phyloP scores from a whole-genome alignment of 1,139 yeast species.

The Debaryomyces fabryi region DNA sequence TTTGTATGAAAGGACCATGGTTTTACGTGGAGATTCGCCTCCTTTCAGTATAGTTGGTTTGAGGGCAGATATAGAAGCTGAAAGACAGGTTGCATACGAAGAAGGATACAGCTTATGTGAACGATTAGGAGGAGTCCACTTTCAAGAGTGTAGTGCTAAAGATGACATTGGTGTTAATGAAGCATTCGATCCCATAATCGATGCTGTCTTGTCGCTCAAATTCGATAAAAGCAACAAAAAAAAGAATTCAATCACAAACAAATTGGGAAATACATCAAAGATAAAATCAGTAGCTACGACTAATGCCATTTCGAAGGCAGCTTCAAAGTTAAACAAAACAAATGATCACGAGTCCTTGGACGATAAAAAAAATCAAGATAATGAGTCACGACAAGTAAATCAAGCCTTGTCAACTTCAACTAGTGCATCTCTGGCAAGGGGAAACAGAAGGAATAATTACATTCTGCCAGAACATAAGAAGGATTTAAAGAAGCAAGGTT shows the following conservation, averaged over 20 bases:
- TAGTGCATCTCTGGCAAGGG: not conserved
- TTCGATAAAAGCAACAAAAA: not conserved
- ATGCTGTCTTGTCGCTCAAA: slow-evolving; percentile 10
- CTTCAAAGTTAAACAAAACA: not conserved
- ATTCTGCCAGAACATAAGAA: not conserved
- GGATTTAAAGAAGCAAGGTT: not conserved
- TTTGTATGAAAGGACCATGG: slow-evolving; percentile 22
- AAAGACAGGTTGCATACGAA: slow-evolving; percentile 29
- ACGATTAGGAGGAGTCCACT: slow-evolving; percentile 29
- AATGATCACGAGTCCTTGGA: no score
- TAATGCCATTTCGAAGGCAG: not conserved
- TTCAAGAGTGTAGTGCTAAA: slow-evolving; percentile 34
- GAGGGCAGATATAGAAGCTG: slow-evolving; percentile 30
- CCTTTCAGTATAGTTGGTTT: slow-evolving; percentile 38
- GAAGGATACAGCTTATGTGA: slow-evolving; percentile 35
- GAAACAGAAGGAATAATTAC: not conserved
- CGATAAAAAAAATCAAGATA: not conserved
- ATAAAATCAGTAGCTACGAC: not conserved
- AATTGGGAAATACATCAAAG: not conserved
- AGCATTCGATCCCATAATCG: slow-evolving; percentile 32
- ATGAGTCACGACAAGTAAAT: not conserved
- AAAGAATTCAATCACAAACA: not conserved
- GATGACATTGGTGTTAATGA: slow-evolving; percentile 26
- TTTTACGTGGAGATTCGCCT: slow-evolving; percentile 26
- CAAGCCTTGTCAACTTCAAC: not conserved